A percentile compares a stretch with the other conserved stretches of the same genome.
phyloP scores from a whole-genome alignment of 2,329 filamentous ascomycete species.

The Fusarium tupiense region DNA sequence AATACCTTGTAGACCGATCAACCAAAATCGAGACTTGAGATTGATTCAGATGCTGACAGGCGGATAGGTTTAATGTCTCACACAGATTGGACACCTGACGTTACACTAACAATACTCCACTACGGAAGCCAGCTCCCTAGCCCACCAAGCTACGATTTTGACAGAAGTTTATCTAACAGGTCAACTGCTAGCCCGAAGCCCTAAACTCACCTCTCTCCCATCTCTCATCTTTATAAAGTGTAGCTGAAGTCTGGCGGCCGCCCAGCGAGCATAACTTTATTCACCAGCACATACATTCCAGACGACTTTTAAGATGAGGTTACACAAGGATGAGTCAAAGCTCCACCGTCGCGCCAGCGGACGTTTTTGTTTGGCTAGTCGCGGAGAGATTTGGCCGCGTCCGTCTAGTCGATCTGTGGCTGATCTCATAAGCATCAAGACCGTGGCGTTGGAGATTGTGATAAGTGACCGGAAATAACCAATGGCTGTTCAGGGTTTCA shows the following conservation, averaged over 20 bases:
- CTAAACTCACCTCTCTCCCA: not conserved
- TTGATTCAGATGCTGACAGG: not conserved
- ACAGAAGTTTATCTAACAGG: slow-evolving; percentile 14
- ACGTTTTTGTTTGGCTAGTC: not conserved
- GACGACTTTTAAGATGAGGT: not conserved
- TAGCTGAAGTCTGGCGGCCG: not conserved
- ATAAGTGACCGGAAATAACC: not conserved
- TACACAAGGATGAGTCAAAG: not conserved
- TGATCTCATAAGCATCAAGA: not conserved
- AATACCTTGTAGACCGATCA: too few species aligned
- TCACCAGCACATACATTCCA: slow-evolving; percentile 3
- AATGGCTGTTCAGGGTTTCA: not conserved
- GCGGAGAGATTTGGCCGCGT: not conserved
- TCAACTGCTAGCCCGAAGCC: not conserved
- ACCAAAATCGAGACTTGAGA: too few species aligned
- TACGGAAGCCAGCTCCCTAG: slow-evolving; percentile 1
- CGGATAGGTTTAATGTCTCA: slow-evolving; percentile 4
- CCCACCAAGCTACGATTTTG: not conserved
- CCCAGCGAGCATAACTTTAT: not conserved
- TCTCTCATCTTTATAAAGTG: not conserved
- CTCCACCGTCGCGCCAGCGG: not conserved
- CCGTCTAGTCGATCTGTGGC: not conserved
- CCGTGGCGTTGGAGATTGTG: not conserved
- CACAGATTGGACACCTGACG: not conserved
- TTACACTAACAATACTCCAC: not conserved